A percentile compares a stretch with the other conserved stretches of the same genome.
phyloP scores from a whole-genome alignment of 257 asterid genomes.

The Cruciata laevipes region DNA sequence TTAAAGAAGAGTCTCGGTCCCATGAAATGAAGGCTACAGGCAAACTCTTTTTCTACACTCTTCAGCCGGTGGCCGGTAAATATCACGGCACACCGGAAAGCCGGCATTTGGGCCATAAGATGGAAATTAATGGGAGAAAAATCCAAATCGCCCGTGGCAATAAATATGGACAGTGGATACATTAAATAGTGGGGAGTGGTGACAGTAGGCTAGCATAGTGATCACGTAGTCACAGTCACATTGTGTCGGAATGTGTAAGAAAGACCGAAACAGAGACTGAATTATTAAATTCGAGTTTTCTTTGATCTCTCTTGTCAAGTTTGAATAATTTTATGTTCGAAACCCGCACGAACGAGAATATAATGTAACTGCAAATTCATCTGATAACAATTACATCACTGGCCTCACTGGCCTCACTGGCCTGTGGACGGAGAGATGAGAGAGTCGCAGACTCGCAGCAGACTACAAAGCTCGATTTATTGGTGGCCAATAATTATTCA shows the following conservation, averaged over 20 bases:
- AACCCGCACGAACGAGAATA: conserved; percentile 22
- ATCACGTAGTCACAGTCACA: conserved; percentile 5
- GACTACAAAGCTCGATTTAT: not conserved
- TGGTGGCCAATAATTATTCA: not conserved
- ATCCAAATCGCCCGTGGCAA: conserved; percentile 20
- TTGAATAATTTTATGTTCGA: too few species aligned
- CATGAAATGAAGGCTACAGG: too few species aligned
- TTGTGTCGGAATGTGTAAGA: conserved; percentile 3
- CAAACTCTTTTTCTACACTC: too few species aligned
- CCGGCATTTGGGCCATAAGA: too few species aligned
- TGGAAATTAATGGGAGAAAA: conserved; percentile 7
- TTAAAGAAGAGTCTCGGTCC: too few species aligned
- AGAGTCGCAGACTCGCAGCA: too few species aligned
- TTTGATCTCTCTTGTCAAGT: not conserved
- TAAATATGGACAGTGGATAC: conserved; percentile 3
- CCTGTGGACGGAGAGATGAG: too few species aligned
- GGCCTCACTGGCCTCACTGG: not conserved
- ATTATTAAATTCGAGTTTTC: too few species aligned
- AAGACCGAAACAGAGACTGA: not conserved
- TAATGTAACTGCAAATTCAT: conserved; percentile 2
- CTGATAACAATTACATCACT: not conserved
- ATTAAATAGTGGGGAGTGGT: not conserved
- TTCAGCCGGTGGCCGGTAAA: too few species aligned
- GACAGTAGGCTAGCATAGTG: conserved; percentile 1
- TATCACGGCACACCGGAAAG: too few species aligned